Conservation (phyloP, 805 yeast species). For the Lachancea fermentati region DNA sequence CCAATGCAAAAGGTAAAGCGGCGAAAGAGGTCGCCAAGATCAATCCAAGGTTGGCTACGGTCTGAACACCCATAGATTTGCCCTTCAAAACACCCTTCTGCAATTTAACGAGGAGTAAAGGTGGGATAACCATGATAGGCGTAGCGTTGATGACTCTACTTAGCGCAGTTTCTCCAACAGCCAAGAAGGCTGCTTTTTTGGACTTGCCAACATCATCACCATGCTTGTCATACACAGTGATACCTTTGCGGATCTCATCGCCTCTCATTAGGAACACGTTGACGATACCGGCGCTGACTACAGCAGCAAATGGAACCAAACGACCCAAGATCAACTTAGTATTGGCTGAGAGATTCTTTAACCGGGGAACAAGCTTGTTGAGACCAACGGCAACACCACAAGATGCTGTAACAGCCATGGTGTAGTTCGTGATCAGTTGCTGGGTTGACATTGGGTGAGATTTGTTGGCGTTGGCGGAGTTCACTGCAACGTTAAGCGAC, state of each 20-base stretch:
- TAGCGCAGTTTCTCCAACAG: constrained; percentile 96
- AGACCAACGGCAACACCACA: constrained; percentile 94
- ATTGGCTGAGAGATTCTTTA: constrained; percentile 61
- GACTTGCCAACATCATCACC: constrained; percentile 68
- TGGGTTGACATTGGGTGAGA: constrained; percentile 80
- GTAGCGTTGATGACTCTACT: constrained; percentile 94
- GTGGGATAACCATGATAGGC: constrained; percentile 96
- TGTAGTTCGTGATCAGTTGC: constrained; percentile 74
- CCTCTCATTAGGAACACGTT: constrained; percentile 96
- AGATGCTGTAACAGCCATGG: constrained; percentile 87
- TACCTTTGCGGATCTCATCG: constrained; percentile 86
- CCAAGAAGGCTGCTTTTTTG: constrained; percentile 79
- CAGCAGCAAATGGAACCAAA: constrained; percentile 97
- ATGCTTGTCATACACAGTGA: constrained; percentile 61
- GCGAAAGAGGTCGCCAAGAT: constrained; percentile 80
- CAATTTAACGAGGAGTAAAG: constrained; percentile 70
- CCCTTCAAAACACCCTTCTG: constrained; percentile 68
- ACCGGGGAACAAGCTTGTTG: constrained; percentile 82
- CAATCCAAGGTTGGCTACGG: constrained; percentile 74
- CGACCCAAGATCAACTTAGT: constrained; percentile 73
- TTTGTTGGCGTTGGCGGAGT: constrained; percentile 93
- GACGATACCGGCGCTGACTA: constrained; percentile 92
- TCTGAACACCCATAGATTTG: constrained; percentile 59
- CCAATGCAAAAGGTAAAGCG: constrained; percentile 91
- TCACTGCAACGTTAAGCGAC: constrained; percentile 92